A percentile compares a stretch with the other conserved stretches of the same genome.
Conservation (phyloP, 352 stramenopile genomes). For the Phytophthora pluvialis region DNA sequence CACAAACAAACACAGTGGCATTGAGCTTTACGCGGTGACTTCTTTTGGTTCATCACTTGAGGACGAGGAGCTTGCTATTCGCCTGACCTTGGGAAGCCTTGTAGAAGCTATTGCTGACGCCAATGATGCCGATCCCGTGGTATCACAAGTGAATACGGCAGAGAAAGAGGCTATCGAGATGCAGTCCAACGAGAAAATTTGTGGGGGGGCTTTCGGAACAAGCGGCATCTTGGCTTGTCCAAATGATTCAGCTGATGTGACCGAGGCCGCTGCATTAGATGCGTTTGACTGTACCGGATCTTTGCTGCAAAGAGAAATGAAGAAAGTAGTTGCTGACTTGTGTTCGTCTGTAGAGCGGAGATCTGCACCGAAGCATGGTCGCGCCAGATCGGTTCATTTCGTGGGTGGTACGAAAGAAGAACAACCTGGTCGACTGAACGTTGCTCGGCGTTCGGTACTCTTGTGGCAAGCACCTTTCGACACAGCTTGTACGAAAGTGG, state of each 20-base stretch:
- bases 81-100: slow-evolving; percentile 6
- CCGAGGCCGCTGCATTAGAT: too few species aligned
- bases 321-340: too few species aligned
- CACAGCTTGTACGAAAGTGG: slow-evolving; percentile 26
- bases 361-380: neutral
- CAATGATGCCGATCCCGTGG: neutral
- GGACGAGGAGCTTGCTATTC: slow-evolving; percentile 7
- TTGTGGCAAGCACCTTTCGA: slow-evolving; percentile 28
- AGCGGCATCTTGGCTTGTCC: too few species aligned
- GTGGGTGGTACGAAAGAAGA: slow-evolving; percentile 2
- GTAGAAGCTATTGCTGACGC: slow-evolving; percentile 4
- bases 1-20: slow-evolving; percentile 21
- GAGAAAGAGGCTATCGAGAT: too few species aligned
- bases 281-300: too few species aligned
- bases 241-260: too few species aligned
- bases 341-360: slow-evolving; percentile 11
- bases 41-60: slow-evolving; percentile 1
- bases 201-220: too few species aligned
- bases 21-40: slow-evolving; percentile 14
- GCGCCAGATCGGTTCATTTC: slow-evolving; percentile 28
- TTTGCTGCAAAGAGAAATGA: neutral
- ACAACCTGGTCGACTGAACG: slow-evolving; percentile 2
- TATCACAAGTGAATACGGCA: too few species aligned
- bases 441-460: slow-evolving; percentile 25
- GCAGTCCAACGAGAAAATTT: neutral